A percentile compares a stretch with the other conserved stretches of the same genome.
These are phyloP conservation scores for Aureobasidium mangrovei DNA, from an alignment of 2,329 filamentous ascomycete genomes.

Conservation along the genomic window DNA sequence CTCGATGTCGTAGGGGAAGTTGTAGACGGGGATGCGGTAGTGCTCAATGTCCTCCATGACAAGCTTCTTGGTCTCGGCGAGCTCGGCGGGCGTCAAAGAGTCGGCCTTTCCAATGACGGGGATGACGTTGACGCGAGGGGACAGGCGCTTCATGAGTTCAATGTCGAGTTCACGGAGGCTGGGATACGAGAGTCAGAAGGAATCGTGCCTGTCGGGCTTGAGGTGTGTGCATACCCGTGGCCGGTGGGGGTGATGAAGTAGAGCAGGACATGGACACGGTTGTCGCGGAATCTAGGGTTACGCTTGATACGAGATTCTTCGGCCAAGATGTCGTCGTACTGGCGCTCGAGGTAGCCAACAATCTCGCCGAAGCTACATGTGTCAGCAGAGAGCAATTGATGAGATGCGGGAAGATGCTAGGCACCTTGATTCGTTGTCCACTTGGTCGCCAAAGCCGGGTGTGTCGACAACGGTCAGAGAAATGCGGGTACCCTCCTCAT, in stretches of 20 bases:
- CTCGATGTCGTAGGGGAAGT: conserved; percentile 99
- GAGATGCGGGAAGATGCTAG: conserved; percentile 36
- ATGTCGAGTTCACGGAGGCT: conserved; percentile 98
- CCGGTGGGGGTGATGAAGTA: conserved; percentile 99
- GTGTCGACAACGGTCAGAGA: conserved; percentile 98
- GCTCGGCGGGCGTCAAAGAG: conserved; percentile 88
- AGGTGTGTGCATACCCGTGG: conserved; percentile 48
- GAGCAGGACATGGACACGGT: conserved; percentile 93
- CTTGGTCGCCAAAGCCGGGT: conserved; percentile 95
- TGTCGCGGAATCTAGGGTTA: conserved; percentile 99
- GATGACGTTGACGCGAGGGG: conserved; percentile 96
- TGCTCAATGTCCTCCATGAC: conserved; percentile 99
- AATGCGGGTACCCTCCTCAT: conserved; percentile 97
- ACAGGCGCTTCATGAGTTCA: conserved; percentile 98
- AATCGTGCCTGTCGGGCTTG: conserved; percentile 12
- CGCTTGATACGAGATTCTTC: conserved; percentile 99
- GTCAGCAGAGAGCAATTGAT: conserved; percentile 22
- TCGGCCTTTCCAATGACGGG: conserved; percentile 98
- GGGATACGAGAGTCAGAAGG: conserved; percentile 14
- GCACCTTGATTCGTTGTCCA: conserved; percentile 92
- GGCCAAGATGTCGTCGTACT: conserved; percentile 98
- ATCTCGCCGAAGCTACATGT: conserved; percentile 80
- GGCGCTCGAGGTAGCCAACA: conserved; percentile 93
- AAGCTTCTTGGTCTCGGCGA: conserved; percentile 98
- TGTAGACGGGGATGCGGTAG: conserved; percentile 98